Evolutionary conservation across 768 basidiomycete species (phyloP), one percentile per base, ranked within the genome.

Genomic region (Pulveroboletus sp.): DNA sequence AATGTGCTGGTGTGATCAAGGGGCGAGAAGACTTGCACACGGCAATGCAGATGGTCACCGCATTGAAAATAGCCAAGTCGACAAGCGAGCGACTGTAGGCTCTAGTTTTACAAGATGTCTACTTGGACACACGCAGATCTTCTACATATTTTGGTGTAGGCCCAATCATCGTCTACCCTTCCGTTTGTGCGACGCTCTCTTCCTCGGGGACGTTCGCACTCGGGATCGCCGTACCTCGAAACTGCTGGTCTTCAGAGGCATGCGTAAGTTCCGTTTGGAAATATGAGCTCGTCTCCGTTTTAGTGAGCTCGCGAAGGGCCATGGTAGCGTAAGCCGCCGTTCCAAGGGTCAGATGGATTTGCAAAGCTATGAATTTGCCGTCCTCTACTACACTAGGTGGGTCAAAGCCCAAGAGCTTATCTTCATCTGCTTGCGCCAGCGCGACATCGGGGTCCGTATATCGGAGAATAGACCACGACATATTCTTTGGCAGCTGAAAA

Each of bases 261-360:
- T 75, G 77, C 11, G 91, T 93, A 53, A 93, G 75, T 56, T 73
- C 72, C n/a, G 78, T 87, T 64, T 96, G 94, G 71, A 83, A 85
- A 60, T 93, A 92, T 36, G 92, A 86, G 65, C 91, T 93, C 17
- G 94, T 97, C 62, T 97, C 93, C 31, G 87, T 90, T 72, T 95
- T 98, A 13, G 93, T 93, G 39, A 96, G 82, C 70, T 96, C 93
- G 37, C 93, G 82, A 57, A 99, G 68, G 4, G 94, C 95, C 96
- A 99, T 99, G 2, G 96, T 99, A 2, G 96, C 96, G 69, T 97
- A 99, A 5, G 92, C 86, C 0, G 92, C 89, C 7, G 92, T 91
- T 13, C 89, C 92, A 14, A 99, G 78, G n/a, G 77, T 81, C 47
- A 97, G 69, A 35, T 83, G 72, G 53, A 99, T 81, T 62, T 94